Conservation (phyloP, 148 eudicot species). For the Bassia scoparia region DNA sequence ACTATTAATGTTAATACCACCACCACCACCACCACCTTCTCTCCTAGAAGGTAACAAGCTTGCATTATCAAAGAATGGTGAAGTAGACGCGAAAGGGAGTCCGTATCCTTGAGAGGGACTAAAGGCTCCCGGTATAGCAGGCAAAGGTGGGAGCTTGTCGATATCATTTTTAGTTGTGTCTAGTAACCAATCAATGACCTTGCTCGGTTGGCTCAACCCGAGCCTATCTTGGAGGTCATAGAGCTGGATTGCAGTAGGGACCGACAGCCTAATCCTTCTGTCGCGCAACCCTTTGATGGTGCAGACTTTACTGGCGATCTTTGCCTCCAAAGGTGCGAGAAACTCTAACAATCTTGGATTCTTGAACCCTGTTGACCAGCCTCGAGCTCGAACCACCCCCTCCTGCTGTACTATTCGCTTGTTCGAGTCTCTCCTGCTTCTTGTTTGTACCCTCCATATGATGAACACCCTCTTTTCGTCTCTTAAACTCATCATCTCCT, state of each 20-base stretch:
- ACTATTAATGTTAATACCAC: slow-evolving; percentile 34
- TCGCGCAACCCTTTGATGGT: slow-evolving; percentile 71
- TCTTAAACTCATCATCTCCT: slow-evolving; percentile 40
- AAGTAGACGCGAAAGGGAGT: slow-evolving; percentile 30
- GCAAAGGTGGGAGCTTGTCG: slow-evolving; percentile 76
- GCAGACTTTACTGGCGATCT: slow-evolving; percentile 78
- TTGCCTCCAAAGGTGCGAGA: slow-evolving; percentile 72
- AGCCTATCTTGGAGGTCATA: slow-evolving; percentile 79
- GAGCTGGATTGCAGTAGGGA: slow-evolving; percentile 72
- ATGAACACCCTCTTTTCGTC: slow-evolving; percentile 30
- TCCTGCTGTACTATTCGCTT: slow-evolving; percentile 19
- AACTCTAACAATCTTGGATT: slow-evolving; percentile 74
- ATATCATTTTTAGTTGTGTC: slow-evolving; percentile 65
- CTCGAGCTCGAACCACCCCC: slow-evolving; percentile 43
- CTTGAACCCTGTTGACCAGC: slow-evolving; percentile 60
- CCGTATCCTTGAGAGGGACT: slow-evolving; percentile 31
- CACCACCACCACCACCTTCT: slow-evolving; percentile 8
- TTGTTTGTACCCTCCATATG: slow-evolving; percentile 24
- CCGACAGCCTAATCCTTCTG: slow-evolving; percentile 68
- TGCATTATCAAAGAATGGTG: slow-evolving; percentile 35
- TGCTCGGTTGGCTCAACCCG: slow-evolving; percentile 71
- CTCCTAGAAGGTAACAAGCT: slow-evolving; percentile 29
- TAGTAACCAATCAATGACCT: slow-evolving; percentile 76
- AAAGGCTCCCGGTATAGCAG: slow-evolving; percentile 38
- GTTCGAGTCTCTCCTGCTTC: slow-evolving; percentile 31